These are phyloP conservation scores for Kwoniella mangroviensis DNA, from an alignment of 768 basidiomycete species.

Conservation along the genomic window DNA sequence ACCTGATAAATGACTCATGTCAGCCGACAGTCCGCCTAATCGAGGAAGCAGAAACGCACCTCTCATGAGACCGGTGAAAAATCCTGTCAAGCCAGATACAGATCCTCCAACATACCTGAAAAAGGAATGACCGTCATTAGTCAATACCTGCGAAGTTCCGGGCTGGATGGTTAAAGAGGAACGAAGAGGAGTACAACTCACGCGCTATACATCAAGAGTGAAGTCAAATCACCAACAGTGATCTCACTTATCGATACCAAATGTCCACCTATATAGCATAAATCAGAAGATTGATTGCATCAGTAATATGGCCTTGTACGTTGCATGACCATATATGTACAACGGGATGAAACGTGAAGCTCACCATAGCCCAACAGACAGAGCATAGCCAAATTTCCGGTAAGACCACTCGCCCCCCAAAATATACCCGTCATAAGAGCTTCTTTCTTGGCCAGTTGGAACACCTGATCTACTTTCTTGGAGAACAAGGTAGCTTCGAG, in stretches of 20 bases:
- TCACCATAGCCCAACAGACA: constrained; percentile 87
- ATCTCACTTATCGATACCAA: constrained; percentile 87
- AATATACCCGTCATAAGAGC: constrained; percentile 90
- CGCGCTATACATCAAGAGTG: constrained; percentile 84
- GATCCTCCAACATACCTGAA: constrained; percentile 57
- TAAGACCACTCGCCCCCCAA: constrained; percentile 78
- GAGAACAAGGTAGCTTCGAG: constrained; percentile 80
- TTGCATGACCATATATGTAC: no score
- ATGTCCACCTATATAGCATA: constrained; percentile 69
- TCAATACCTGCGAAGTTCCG: not conserved
- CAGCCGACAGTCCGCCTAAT: not conserved
- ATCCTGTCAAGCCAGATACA: constrained; percentile 57
- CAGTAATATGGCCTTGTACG: no score
- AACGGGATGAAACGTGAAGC: constrained; percentile 32
- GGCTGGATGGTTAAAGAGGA: not conserved
- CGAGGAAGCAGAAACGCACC: constrained; percentile 54
- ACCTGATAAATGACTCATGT: constrained; percentile 51
- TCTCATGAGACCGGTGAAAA: constrained; percentile 85
- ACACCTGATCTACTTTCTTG: constrained; percentile 66
- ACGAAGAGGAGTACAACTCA: constrained; percentile 63
- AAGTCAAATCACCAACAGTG: constrained; percentile 88
- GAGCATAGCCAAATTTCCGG: constrained; percentile 88
- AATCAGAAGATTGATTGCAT: not conserved
- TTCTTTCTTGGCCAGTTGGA: constrained; percentile 79
- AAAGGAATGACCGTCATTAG: not conserved